Conservation (phyloP, 805 yeast genomes). For the Saccharomycopsis sp. region DNA sequence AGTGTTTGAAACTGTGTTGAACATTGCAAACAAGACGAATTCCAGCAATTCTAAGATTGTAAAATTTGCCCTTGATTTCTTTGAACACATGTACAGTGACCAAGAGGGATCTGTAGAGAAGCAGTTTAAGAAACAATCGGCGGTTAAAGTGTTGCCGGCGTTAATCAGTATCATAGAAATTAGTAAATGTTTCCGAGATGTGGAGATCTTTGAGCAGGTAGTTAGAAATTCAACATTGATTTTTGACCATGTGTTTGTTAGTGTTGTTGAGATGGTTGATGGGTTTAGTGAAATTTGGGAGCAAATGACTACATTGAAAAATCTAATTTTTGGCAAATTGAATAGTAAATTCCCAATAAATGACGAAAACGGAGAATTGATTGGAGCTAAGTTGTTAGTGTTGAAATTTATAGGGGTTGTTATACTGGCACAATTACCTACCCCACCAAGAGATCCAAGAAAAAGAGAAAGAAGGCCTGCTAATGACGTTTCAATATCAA, state of each 20-base stretch:
- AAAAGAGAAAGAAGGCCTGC: constrained; percentile 17
- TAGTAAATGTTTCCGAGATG: neutral
- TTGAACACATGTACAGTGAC: neutral
- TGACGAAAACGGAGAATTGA: constrained; percentile 28
- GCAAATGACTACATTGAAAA: neutral
- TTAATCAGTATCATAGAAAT: neutral
- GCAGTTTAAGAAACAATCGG: neutral
- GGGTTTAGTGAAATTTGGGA: constrained; percentile 8
- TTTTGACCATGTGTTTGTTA: neutral
- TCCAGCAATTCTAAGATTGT: constrained; percentile 1
- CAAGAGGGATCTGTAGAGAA: neutral
- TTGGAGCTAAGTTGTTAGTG: constrained; percentile 60
- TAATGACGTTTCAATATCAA: constrained; percentile 38
- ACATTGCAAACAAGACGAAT: neutral
- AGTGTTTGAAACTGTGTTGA: neutral
- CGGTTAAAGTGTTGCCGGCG: neutral
- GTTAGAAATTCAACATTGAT: neutral
- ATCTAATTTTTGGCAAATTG: neutral
- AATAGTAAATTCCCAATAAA: neutral
- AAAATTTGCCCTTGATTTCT: constrained; percentile 4
- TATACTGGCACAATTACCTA: constrained; percentile 45
- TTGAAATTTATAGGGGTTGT: constrained; percentile 62
- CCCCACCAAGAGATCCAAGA: constrained; percentile 23
- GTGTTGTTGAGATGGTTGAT: constrained; percentile 3
- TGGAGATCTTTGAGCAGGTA: neutral